Conservation (phyloP, 2,329 filamentous ascomycete genomes). For the Colletotrichum higginsianum region DNA sequence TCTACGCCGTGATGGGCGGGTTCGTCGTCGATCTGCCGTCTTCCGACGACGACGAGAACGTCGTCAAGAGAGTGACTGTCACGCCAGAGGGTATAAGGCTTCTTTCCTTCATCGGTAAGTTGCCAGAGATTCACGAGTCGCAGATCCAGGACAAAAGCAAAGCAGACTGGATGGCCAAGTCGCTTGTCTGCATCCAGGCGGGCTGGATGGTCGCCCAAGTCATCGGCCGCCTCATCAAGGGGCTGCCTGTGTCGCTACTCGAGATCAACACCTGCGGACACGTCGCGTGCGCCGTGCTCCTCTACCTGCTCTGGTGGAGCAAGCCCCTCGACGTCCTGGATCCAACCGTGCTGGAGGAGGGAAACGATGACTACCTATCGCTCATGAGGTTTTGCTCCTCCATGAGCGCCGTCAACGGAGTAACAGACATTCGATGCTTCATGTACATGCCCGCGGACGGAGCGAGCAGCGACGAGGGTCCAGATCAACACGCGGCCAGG, state of each 20-base stretch:
- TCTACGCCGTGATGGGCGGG: slow-evolving; percentile 51
- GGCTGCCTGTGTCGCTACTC: slow-evolving; percentile 53
- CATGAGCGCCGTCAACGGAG: slow-evolving; percentile 22
- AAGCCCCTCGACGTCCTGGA: slow-evolving; percentile 48
- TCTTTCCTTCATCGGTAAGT: slow-evolving; percentile 23
- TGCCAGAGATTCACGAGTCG: slow-evolving; percentile 32
- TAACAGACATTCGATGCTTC: slow-evolving; percentile 39
- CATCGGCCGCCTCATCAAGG: slow-evolving; percentile 49
- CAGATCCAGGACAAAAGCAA: slow-evolving; percentile 55
- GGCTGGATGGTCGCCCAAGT: slow-evolving; percentile 55
- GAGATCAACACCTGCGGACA: slow-evolving; percentile 54
- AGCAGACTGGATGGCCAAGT: slow-evolving; percentile 51
- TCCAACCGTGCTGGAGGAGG: slow-evolving; percentile 28
- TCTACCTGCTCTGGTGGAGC: slow-evolving; percentile 52
- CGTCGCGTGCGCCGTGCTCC: slow-evolving; percentile 51
- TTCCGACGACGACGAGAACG: background rate
- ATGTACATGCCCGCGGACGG: slow-evolving; percentile 19
- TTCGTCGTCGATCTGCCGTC: slow-evolving; percentile 45
- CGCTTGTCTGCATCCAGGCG: slow-evolving; percentile 54
- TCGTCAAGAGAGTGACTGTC: slow-evolving; percentile 19
- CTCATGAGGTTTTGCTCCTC: slow-evolving; percentile 33
- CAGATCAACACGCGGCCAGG: background rate
- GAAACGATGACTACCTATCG: background rate
- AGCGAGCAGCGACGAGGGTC: background rate
- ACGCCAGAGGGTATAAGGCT: slow-evolving; percentile 35